Evolutionary conservation across 2,329 filamentous ascomycete species (phyloP).

Genomic region (Trichoderma simmonsii): DNA sequence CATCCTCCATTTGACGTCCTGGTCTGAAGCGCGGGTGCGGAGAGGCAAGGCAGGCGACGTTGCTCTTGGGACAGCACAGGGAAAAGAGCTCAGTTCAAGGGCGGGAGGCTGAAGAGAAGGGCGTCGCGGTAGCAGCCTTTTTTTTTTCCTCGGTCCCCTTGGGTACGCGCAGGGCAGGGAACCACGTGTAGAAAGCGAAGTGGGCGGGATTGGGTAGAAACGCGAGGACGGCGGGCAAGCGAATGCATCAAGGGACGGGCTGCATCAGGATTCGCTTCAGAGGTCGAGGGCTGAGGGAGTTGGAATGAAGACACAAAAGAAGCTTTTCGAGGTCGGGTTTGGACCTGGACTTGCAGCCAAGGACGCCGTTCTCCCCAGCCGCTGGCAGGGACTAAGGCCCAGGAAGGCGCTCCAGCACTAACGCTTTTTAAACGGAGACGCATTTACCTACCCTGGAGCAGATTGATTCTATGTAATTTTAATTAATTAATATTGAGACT

Average conservation of each 20-base stretch:
- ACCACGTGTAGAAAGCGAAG: conserved; percentile 8
- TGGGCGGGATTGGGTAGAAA: conserved; percentile 13
- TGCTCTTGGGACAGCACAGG: background rate
- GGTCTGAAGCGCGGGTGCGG: background rate
- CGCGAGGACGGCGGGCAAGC: background rate
- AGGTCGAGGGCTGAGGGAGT: background rate
- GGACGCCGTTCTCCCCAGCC: conserved; percentile 2
- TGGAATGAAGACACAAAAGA: conserved; percentile 12
- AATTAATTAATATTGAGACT: background rate
- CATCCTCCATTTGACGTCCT: conserved; percentile 39
- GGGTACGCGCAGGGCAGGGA: conserved; percentile 16
- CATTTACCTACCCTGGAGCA: background rate
- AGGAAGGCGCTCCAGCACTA: background rate
- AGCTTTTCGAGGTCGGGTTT: conserved; percentile 13
- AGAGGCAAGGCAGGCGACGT: background rate
- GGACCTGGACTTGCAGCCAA: conserved; percentile 10
- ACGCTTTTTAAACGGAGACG: background rate
- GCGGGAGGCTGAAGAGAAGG: background rate
- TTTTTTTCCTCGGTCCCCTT: background rate
- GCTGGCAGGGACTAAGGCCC: background rate
- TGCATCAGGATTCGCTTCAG: conserved; percentile 25
- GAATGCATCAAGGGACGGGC: conserved; percentile 15
- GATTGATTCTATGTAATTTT: background rate
- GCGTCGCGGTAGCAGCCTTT: conserved; percentile 12
- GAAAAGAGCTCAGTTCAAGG: background rate